phyloP scores from a whole-genome alignment of 1,284 basidiomycete genomes.

The Omphalotus olearius region DNA sequence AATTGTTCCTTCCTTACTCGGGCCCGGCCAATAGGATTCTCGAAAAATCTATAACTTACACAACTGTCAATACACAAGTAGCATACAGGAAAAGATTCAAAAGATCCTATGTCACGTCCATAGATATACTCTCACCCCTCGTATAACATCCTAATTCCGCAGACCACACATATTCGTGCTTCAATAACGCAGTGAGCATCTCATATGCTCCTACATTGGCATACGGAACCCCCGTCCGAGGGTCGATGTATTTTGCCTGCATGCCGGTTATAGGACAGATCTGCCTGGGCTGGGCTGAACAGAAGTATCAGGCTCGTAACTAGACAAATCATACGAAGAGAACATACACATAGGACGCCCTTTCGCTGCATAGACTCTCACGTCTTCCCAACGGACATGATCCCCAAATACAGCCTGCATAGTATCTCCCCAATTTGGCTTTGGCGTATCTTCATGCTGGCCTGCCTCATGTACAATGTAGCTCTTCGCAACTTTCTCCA shows the following conservation, averaged over 20 bases:
- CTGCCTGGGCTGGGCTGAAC: conserved; percentile 54
- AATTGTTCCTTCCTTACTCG: too few species aligned
- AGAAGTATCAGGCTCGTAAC: conserved; percentile 1
- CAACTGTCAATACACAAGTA: too few species aligned
- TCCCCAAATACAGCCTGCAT: conserved; percentile 78
- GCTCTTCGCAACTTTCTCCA: conserved; percentile 51
- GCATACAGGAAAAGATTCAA: too few species aligned
- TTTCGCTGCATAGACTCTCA: conserved; percentile 59
- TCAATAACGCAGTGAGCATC: conserved; percentile 52
- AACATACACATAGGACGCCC: conserved; percentile 55
- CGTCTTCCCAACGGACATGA: conserved; percentile 65
- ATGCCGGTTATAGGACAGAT: conserved; percentile 63
- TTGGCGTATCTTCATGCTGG: conserved; percentile 39
- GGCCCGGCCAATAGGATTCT: too few species aligned
- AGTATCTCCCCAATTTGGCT: conserved; percentile 63
- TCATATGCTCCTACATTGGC: conserved; percentile 66
- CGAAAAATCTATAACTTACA: too few species aligned
- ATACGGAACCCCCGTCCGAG: conserved; percentile 72
- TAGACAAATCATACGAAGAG: conserved; percentile 9
- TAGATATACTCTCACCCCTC: conserved; percentile 17
- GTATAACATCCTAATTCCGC: conserved; percentile 37
- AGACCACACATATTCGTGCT: conserved; percentile 66
- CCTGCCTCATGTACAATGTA: conserved; percentile 61
- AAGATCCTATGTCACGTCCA: too few species aligned
- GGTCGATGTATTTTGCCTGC: conserved; percentile 68